These are phyloP conservation scores for Vanderwaltozyma polyspora DNA, from an alignment of 805 yeast species.

Conservation along the genomic window DNA sequence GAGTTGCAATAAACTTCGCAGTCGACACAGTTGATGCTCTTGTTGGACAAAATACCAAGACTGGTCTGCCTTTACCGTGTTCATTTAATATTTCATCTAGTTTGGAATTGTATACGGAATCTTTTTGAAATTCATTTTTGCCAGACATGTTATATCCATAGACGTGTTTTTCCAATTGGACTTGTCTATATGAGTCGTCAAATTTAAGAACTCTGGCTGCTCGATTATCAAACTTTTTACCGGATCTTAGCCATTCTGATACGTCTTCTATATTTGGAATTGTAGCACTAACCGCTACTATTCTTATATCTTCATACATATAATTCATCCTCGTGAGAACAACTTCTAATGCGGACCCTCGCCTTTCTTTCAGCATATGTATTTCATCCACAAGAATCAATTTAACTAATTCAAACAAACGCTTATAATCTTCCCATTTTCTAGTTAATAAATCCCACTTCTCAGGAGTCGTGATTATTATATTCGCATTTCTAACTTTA, in stretches of 20 bases:
- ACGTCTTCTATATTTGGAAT: slow-evolving; percentile 41
- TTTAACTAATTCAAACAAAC: slow-evolving; percentile 31
- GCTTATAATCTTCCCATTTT: slow-evolving; percentile 35
- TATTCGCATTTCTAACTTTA: slow-evolving; percentile 35
- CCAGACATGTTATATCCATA: slow-evolving; percentile 31
- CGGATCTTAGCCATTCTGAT: slow-evolving; percentile 33
- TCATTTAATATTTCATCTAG: slow-evolving; percentile 30
- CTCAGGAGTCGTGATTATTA: slow-evolving; percentile 51
- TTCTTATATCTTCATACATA: slow-evolving; percentile 28
- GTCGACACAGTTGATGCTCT: slow-evolving; percentile 38
- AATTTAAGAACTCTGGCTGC: slow-evolving; percentile 31
- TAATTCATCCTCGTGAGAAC: slow-evolving; percentile 38
- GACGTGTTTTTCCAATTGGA: slow-evolving; percentile 31
- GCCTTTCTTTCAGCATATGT: slow-evolving; percentile 33
- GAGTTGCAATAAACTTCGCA: slow-evolving; percentile 29
- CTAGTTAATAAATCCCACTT: slow-evolving; percentile 51
- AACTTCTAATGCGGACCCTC: slow-evolving; percentile 41
- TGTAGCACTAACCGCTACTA: slow-evolving; percentile 42
- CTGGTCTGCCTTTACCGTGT: slow-evolving; percentile 34
- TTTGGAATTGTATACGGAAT: slow-evolving; percentile 33
- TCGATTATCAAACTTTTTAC: slow-evolving; percentile 7
- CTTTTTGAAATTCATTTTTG: slow-evolving; percentile 39
- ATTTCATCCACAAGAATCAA: slow-evolving; percentile 40
- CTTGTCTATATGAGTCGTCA: slow-evolving; percentile 40
- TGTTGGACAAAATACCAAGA: slow-evolving; percentile 43